Evolutionary conservation across 768 basidiomycete genomes (phyloP), one percentile per base, ranked within the genome.

Genomic region (Boletus sp.): DNA sequence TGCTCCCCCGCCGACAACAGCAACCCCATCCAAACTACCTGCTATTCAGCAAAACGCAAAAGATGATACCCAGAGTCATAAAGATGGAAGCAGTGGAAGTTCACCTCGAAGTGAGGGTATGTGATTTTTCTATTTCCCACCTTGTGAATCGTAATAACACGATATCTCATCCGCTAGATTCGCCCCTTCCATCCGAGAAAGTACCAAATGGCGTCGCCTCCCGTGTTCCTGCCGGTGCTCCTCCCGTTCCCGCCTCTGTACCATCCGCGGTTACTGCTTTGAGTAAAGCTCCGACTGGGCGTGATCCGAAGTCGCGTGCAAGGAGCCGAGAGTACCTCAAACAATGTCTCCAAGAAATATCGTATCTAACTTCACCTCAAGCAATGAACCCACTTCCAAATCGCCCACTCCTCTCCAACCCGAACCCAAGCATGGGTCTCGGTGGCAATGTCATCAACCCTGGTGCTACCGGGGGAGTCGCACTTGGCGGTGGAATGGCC

Each of bases 321-420:
- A 81, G 93, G 54, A 95, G 93, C 74, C 79, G 95, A 51, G 97
- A 99, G 58, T 99, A 98, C 70, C 81, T 99, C 62, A 99, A 98
- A 73, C 96, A 99, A 86, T 98, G 97, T 73, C 78, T 99, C 25
- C 97, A 98, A 75, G 97, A 99, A 78, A 90, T 99, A 61, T 91
- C 92, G 13, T 99, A 99, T 72, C 77, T 99, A 50, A 99, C 97
- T 1, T 98, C 96, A 0, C 87, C 93, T 1, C 91, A 97, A 70
- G 95, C 97, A 7, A 88, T 98, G 82, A 99, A 99, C 69, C 97
- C 97, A 41, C 78, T 98, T 47, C 93, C 93, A 3, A 90, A 93
- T 56, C 83, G 92, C 63, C 88, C 91, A 3, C 77, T 93, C 53
- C 71, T 79, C 48, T 76, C 72, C 40, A 89, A 83, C 64, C 70